Evolutionary conservation across 108 stramenopile species (phyloP).

Genomic region (Mayamaea pseudoterrestris): DNA sequence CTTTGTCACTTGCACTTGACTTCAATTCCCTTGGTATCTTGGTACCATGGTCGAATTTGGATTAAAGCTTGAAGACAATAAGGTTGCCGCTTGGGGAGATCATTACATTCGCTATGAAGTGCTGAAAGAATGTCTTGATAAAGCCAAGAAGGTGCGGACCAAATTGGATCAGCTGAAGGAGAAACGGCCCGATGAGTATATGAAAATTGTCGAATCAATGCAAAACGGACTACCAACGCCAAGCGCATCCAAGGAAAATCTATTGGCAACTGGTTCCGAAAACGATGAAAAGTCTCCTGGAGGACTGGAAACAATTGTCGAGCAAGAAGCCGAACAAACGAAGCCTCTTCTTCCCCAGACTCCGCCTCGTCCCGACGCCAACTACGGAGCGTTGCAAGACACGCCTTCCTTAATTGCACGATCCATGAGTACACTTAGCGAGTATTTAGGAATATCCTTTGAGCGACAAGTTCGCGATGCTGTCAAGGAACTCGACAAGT

Average conservation of each 20-base stretch:
- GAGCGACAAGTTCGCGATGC: slow-evolving; percentile 20
- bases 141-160: slow-evolving; percentile 29
- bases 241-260: background rate
- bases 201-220: slow-evolving; percentile 13
- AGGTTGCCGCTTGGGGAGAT: slow-evolving; percentile 63
- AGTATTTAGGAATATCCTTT: slow-evolving; percentile 14
- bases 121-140: slow-evolving; percentile 40
- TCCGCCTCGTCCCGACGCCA: too few relatives aligned
- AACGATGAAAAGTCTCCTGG: background rate
- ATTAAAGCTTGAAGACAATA: slow-evolving; percentile 82
- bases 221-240: slow-evolving; percentile 6
- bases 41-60: slow-evolving; percentile 88
- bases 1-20: too few relatives aligned
- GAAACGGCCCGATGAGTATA: slow-evolving; percentile 26
- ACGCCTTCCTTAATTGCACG: too few relatives aligned
- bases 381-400: too few relatives aligned
- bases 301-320: too few relatives aligned
- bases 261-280: background rate
- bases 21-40: too few relatives aligned
- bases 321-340: too few relatives aligned
- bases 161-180: slow-evolving; percentile 34
- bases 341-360: too few relatives aligned
- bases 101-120: slow-evolving; percentile 69
- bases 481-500: slow-evolving; percentile 14
- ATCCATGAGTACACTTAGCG: slow-evolving; percentile 4